Conservation (phyloP, 495 filamentous ascomycete genomes). For the Bacidia rubella region DNA sequence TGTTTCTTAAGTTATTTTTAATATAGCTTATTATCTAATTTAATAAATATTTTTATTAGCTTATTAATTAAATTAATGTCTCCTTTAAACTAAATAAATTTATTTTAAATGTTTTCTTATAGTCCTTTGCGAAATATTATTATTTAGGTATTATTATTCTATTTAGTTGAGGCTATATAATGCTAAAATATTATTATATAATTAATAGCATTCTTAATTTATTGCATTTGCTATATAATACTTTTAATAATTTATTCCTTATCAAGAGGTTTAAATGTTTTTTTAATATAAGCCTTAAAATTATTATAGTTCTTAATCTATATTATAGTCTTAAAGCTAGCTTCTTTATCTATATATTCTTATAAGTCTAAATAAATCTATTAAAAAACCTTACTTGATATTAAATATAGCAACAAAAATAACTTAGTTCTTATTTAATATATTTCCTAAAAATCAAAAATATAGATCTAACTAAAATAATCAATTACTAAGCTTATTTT, state of each 20-base stretch:
- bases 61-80: background rate
- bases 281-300: background rate
- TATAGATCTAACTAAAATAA: no score
- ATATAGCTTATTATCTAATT: conserved; percentile 1
- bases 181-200: background rate
- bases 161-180: background rate
- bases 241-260: background rate
- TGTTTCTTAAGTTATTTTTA: background rate
- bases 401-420: background rate
- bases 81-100: background rate
- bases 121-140: background rate
- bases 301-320: background rate
- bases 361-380: background rate
- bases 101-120: conserved; percentile 4
- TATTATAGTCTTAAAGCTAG: background rate
- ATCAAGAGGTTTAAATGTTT: background rate
- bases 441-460: background rate
- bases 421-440: background rate
- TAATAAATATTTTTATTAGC: background rate
- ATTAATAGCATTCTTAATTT: background rate
- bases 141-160: conserved; percentile 2
- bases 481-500: no score
- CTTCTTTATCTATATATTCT: background rate
- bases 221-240: background rate
- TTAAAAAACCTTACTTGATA: background rate